phyloP scores from a whole-genome alignment of 2,329 filamentous ascomycete genomes.

The Pseudogymnoascus sp. region DNA sequence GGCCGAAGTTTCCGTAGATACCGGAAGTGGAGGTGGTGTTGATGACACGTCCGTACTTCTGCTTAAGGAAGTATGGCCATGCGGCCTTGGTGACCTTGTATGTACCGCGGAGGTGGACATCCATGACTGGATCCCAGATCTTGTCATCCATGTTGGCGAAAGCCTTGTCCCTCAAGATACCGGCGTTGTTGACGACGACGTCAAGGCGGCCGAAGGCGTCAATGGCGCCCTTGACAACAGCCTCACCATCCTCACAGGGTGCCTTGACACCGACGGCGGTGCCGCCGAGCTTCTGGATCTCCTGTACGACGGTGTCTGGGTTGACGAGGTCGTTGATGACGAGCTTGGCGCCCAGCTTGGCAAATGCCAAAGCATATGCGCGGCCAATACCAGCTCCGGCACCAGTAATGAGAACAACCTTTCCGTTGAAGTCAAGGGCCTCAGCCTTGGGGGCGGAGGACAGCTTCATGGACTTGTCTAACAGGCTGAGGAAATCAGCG shows the following conservation, averaged over 20 bases:
- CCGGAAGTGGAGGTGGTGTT: conserved; percentile 96
- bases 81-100: conserved; percentile 97
- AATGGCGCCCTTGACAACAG: conserved; percentile 84
- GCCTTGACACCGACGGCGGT: conserved; percentile 90
- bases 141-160: conserved; percentile 96
- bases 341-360: conserved; percentile 71
- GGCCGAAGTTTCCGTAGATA: conserved; percentile 98
- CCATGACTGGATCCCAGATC: conserved; percentile 84
- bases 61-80: conserved; percentile 95
- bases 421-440: conserved; percentile 71
- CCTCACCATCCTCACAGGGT: conserved; percentile 84
- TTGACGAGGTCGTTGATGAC: conserved; percentile 95
- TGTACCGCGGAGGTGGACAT: conserved; percentile 86
- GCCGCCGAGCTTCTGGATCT: conserved; percentile 84
- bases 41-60: conserved; percentile 94
- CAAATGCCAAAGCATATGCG: conserved; percentile 79
- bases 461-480: conserved; percentile 77
- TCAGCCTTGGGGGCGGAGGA: conserved; percentile 61
- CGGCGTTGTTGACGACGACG: conserved; percentile 95
- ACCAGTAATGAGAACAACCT: conserved; percentile 79
- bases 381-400: conserved; percentile 87
- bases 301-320: conserved; percentile 80
- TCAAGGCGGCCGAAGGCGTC: conserved; percentile 90
- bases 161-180: conserved; percentile 94
- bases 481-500: conserved; percentile 77